Evolutionary conservation across 768 basidiomycete species (phyloP).

Genomic region (Hydnomerulius pinastri): DNA sequence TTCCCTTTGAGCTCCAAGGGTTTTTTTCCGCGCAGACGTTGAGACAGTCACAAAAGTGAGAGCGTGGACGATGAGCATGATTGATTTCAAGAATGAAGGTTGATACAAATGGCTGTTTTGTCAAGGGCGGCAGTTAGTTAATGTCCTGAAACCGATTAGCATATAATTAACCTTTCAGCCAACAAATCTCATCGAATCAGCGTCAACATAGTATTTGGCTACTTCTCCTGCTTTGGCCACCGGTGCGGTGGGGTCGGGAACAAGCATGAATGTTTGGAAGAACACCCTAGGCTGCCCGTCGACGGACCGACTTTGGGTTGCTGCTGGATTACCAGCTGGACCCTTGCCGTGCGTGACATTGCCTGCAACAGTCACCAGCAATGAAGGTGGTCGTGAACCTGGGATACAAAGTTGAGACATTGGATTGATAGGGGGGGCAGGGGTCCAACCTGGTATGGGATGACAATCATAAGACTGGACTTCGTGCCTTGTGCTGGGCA

Average conservation of each 20-base stretch:
- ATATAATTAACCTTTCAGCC: constrained; percentile 44
- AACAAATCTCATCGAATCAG: constrained; percentile 81
- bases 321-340: constrained; percentile 57
- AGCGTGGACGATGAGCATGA: too few species aligned
- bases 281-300: constrained; percentile 86
- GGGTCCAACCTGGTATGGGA: constrained; percentile 72
- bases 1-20: too few species aligned
- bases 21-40: too few species aligned
- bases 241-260: constrained; percentile 69
- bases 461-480: constrained; percentile 89
- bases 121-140: not conserved
- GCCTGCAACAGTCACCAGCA: constrained; percentile 79
- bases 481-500: constrained; percentile 83
- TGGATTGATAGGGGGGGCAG: constrained; percentile 4
- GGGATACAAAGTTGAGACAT: constrained; percentile 12
- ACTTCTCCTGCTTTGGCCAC: constrained; percentile 69
- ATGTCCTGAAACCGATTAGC: not conserved
- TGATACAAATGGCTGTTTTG: not conserved
- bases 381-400: constrained; percentile 79
- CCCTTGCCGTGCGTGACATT: constrained; percentile 72
- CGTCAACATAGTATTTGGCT: constrained; percentile 79
- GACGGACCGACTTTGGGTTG: constrained; percentile 48
- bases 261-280: constrained; percentile 84
- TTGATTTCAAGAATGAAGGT: too few species aligned
- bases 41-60: too few species aligned